These are phyloP conservation scores for Diaporthe sp. DNA, from an alignment of 2,329 filamentous ascomycete species.

Conservation along the genomic window DNA sequence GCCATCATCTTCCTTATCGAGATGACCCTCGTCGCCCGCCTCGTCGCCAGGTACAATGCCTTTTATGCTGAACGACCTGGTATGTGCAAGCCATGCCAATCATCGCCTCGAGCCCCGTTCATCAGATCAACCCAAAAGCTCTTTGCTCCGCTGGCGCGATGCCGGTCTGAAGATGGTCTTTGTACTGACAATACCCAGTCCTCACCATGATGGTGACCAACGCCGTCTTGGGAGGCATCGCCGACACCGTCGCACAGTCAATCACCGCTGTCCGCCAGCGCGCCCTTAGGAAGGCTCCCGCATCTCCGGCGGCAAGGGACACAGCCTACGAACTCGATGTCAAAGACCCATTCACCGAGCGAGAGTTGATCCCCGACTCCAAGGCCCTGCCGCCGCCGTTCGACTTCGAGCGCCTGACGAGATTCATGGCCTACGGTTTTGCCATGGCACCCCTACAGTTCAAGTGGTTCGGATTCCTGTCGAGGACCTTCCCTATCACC, in stretches of 20 bases:
- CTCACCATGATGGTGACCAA: conserved; percentile 99
- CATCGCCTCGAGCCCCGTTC: not conserved
- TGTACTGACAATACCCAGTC: conserved; percentile 63
- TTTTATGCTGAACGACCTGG: conserved; percentile 93
- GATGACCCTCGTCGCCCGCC: conserved; percentile 85
- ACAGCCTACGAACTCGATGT: conserved; percentile 89
- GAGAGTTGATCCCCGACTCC: conserved; percentile 76
- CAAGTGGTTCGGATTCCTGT: conserved; percentile 93
- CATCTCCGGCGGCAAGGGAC: conserved; percentile 71
- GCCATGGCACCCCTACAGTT: conserved; percentile 96
- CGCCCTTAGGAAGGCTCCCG: conserved; percentile 72
- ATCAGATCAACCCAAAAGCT: not conserved
- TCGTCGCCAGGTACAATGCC: conserved; percentile 89
- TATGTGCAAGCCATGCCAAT: conserved; percentile 57
- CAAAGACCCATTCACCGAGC: conserved; percentile 76
- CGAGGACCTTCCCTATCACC: conserved; percentile 84
- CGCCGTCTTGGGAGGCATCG: conserved; percentile 92
- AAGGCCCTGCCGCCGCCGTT: conserved; percentile 82
- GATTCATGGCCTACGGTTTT: conserved; percentile 98
- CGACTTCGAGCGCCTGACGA: conserved; percentile 92
- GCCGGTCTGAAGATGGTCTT: not conserved
- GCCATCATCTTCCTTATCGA: conserved; percentile 87
- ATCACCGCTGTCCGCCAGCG: conserved; percentile 85
- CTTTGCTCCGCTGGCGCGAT: not conserved
- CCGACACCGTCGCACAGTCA: conserved; percentile 94